Base-by-base conservation (phyloP, 306 rosid genomes). In the Inga leiocalycina region DNA sequence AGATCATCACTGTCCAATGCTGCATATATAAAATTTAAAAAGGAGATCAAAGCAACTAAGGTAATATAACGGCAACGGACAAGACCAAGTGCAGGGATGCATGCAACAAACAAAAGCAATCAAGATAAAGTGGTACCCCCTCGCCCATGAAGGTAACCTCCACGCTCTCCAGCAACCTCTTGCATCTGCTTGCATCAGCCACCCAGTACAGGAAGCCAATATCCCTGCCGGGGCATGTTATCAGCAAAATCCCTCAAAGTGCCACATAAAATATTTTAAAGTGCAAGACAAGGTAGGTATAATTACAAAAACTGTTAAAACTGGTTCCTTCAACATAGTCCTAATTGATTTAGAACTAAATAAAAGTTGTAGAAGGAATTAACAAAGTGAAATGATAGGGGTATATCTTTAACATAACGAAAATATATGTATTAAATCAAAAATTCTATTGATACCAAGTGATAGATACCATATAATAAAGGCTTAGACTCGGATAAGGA, bases 171-270 rank as follows among this genome's bases (percentile, higher is more conserved):
- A 69, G 99, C 97, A 87, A 96, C 99, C 87, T 96, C 99, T 89
- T 96, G 99, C 99, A 96, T 96, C 97, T 96, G 98, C 88, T 85
- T 85, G 87, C 84, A 90, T 93, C 87, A 92, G 67, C 87, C 88
- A 79, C 88, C 95, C 97, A 74, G 81, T 84, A 89, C 89, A 88
- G 89, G 87, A 93, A 85, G 94, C 98, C 97, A 92, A 86, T 51
- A 86, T 95, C 99, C 99, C 99, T 95, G 98, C 92, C 98, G 78
- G 99, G 99, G 93, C 97, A 89, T 75, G 99, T 95, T 95, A 93
- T 93, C 93, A 95, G 99, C 85, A 84, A 91, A 87, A 89, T 77
- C 84, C 83, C 90, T 59, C 88, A 56, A 74, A 34, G 51, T 79
- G 84, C 82, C 49, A 49, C 52, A 64, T 30, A 86, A 85, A 65